Conservation (phyloP, 2,329 filamentous ascomycete genomes). For the Diaporthe sp. region DNA sequence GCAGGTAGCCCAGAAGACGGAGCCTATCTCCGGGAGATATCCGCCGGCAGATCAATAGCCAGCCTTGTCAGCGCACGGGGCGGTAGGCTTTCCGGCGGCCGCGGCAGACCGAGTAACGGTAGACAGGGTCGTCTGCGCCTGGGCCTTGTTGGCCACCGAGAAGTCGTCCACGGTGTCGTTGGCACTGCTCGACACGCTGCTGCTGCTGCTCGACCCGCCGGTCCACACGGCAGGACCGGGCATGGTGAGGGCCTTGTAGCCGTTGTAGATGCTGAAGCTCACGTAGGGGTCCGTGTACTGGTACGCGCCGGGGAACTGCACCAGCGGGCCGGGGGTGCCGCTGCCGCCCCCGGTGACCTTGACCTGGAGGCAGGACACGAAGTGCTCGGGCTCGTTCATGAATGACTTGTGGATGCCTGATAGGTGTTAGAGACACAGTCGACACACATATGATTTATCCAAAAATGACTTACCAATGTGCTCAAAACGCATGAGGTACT, state of each 20-base stretch:
- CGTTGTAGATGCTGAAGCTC: constrained; percentile 51
- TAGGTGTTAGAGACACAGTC: not conserved
- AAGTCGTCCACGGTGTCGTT: not conserved
- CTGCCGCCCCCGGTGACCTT: constrained; percentile 56
- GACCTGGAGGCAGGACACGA: constrained; percentile 53
- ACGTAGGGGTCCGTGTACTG: constrained; percentile 50
- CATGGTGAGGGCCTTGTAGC: constrained; percentile 54
- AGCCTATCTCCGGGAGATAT: not conserved
- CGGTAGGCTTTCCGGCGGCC: not conserved
- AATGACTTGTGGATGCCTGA: not conserved
- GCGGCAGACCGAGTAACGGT: not conserved
- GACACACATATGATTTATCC: not conserved
- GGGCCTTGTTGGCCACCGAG: not conserved
- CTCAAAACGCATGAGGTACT: constrained; percentile 11
- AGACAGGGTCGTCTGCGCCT: not conserved
- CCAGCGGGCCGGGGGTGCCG: constrained; percentile 50
- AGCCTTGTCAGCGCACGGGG: not conserved
- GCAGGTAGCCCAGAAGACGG: not conserved
- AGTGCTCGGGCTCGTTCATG: constrained; percentile 6
- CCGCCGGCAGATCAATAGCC: not conserved
- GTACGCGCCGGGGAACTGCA: constrained; percentile 53
- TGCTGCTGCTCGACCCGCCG: not conserved
- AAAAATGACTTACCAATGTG: not conserved
- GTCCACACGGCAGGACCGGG: constrained; percentile 53
- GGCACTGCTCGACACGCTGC: too few species aligned